Conservation (phyloP, 495 filamentous ascomycete genomes). For the Penicillium maclennaniae region DNA sequence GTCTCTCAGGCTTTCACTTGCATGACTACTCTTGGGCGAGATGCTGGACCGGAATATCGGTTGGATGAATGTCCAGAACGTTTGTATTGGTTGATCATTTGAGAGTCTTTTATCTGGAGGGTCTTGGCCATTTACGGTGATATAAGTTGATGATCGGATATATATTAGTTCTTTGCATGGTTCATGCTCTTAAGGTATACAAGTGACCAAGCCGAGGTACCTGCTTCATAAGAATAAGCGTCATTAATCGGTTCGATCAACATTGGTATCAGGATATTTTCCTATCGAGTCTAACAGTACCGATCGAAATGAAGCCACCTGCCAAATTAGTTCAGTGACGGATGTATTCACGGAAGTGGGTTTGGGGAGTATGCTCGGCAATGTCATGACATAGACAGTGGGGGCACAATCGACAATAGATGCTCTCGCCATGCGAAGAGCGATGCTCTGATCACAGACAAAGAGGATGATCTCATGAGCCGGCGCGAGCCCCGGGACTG, state of each 20-base stretch:
- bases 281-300: background rate
- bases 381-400: conserved; percentile 13
- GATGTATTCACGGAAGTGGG: background rate
- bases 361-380: background rate
- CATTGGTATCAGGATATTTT: background rate
- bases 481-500: conserved; percentile 11
- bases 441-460: background rate
- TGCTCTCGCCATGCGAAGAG: background rate
- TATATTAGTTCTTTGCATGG: too few species aligned
- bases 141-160: too few species aligned
- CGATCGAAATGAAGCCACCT: background rate
- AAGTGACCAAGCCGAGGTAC: too few species aligned
- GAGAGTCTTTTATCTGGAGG: too few species aligned
- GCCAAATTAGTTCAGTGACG: background rate
- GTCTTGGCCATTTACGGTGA: too few species aligned
- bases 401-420: background rate
- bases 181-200: too few species aligned
- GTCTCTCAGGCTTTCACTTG: too few species aligned
- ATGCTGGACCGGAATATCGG: too few species aligned
- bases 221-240: background rate
- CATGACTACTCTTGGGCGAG: too few species aligned
- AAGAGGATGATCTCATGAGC: conserved; percentile 13
- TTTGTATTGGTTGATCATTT: too few species aligned
- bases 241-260: background rate
- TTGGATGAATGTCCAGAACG: too few species aligned